These are phyloP conservation scores for Phytopythium oedochilum DNA, from an alignment of 352 stramenopile genomes.

Conservation along the genomic window DNA sequence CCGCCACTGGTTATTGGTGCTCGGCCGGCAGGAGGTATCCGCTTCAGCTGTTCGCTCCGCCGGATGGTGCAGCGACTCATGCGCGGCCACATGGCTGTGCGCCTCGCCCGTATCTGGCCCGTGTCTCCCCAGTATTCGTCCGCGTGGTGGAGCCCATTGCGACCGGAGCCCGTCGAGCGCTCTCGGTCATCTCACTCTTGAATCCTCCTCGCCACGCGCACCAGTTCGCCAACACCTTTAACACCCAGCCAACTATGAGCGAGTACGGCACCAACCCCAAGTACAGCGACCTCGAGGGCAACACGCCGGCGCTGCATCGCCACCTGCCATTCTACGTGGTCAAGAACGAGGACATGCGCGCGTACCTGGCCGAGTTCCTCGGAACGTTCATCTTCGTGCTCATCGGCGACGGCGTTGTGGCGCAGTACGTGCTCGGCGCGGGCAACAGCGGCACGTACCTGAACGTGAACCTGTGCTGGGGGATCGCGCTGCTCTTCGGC, in stretches of 20 bases:
- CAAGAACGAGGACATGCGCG: slow-evolving; percentile 26
- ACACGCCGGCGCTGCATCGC: slow-evolving; percentile 9
- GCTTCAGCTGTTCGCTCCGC: neutral
- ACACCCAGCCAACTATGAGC: slow-evolving; percentile 11
- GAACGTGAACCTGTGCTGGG: slow-evolving; percentile 39
- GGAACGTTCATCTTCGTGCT: slow-evolving; percentile 34
- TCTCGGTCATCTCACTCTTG: neutral
- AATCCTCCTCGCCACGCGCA: slow-evolving; percentile 4
- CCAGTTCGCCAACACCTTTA: neutral
- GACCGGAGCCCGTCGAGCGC: neutral
- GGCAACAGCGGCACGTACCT: slow-evolving; percentile 24
- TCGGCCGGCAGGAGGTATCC: neutral
- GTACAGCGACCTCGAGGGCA: slow-evolving; percentile 23
- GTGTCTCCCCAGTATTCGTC: neutral
- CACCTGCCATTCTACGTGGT: slow-evolving; percentile 26
- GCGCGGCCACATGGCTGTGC: neutral
- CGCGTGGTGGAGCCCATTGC: neutral
- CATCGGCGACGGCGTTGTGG: slow-evolving; percentile 27
- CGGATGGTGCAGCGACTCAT: neutral
- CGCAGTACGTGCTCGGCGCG: slow-evolving; percentile 25
- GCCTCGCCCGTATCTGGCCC: neutral
- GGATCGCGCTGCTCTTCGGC: slow-evolving; percentile 39
- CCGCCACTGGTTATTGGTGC: neutral
- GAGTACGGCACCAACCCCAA: slow-evolving; percentile 28
- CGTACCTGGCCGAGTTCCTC: slow-evolving; percentile 30